Percentiles rank a stretch among this genome's conserved stretches.
These are phyloP conservation scores for Paramecium tetraurelia DNA, from an alignment of 73 alveolate genomes.

Conservation along the genomic window DNA sequence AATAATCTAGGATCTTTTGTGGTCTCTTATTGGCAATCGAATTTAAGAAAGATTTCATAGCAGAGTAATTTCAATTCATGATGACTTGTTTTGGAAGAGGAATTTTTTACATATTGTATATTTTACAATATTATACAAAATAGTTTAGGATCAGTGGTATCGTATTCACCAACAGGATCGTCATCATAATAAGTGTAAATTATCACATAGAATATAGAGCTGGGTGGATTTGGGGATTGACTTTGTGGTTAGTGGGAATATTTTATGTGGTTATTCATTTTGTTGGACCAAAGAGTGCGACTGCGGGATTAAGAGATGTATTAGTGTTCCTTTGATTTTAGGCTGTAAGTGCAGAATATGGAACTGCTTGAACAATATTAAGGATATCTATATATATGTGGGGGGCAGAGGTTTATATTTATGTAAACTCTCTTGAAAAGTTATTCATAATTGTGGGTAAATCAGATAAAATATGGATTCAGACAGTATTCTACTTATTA, in stretches of 20 bases:
- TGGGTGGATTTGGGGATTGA: conserved; percentile 4
- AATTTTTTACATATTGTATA: conserved; percentile 21
- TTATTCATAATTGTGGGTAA: conserved; percentile 26
- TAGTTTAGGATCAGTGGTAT: conserved; percentile 30
- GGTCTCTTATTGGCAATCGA: neutral
- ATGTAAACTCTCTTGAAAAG: neutral
- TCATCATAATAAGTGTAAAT: neutral
- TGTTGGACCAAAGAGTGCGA: neutral
- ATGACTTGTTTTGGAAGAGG: conserved; percentile 42
- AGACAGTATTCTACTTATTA: neutral
- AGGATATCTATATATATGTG: neutral
- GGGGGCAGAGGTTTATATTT: neutral
- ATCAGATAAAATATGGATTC: neutral
- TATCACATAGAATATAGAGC: neutral
- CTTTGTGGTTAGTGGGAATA: conserved; percentile 7
- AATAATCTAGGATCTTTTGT: neutral
- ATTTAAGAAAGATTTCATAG: conserved; percentile 3
- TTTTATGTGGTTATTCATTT: conserved; percentile 1
- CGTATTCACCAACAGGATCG: neutral
- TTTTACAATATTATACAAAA: neutral
- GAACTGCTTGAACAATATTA: neutral
- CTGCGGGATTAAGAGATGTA: neutral
- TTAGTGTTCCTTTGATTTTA: neutral
- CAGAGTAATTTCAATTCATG: neutral
- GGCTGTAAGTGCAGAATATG: neutral